Percentiles rank a stretch among this genome's conserved stretches.
Evolutionary conservation across 768 basidiomycete species (phyloP).

Genomic region (Boletus rubroflammeus): DNA sequence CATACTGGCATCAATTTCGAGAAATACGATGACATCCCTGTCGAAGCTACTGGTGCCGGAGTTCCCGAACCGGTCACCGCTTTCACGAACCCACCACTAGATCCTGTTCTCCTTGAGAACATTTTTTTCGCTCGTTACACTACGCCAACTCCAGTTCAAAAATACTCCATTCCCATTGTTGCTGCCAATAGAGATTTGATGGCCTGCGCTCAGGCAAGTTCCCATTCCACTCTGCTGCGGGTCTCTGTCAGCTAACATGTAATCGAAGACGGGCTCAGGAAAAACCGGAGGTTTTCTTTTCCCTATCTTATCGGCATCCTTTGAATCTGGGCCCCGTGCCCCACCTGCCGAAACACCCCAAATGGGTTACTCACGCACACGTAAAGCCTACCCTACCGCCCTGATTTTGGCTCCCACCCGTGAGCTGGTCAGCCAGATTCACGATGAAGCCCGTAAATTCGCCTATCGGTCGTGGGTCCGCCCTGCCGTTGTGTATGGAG

Average conservation of each 20-base stretch:
- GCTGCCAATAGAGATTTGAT: slow-evolving; percentile 85
- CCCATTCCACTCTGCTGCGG: background rate
- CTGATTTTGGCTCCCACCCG: slow-evolving; percentile 97
- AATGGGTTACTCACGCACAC: slow-evolving; percentile 56
- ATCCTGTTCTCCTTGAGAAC: slow-evolving; percentile 92
- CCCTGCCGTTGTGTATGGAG: slow-evolving; percentile 98
- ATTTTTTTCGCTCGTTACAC: slow-evolving; percentile 90
- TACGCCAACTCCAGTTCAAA: slow-evolving; percentile 97
- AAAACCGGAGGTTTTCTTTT: slow-evolving; percentile 99
- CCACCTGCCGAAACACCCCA: slow-evolving; percentile 54
- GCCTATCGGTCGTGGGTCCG: slow-evolving; percentile 99
- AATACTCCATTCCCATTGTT: slow-evolving; percentile 99
- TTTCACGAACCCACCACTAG: slow-evolving; percentile 87
- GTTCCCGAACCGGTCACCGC: slow-evolving; percentile 92
- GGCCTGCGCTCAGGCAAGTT: slow-evolving; percentile 85
- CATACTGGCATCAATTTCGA: slow-evolving; percentile 99
- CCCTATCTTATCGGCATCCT: slow-evolving; percentile 95
- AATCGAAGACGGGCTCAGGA: slow-evolving; percentile 89
- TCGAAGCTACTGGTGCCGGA: slow-evolving; percentile 94
- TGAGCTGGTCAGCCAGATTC: slow-evolving; percentile 98
- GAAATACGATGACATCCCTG: slow-evolving; percentile 99
- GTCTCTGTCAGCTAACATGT: slow-evolving; percentile 18
- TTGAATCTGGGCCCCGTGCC: slow-evolving; percentile 72
- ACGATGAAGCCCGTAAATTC: slow-evolving; percentile 98
- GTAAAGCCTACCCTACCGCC: slow-evolving; percentile 96